Base-by-base conservation (phyloP, 768 basidiomycete genomes). In the Lentinus tigrinus region DNA sequence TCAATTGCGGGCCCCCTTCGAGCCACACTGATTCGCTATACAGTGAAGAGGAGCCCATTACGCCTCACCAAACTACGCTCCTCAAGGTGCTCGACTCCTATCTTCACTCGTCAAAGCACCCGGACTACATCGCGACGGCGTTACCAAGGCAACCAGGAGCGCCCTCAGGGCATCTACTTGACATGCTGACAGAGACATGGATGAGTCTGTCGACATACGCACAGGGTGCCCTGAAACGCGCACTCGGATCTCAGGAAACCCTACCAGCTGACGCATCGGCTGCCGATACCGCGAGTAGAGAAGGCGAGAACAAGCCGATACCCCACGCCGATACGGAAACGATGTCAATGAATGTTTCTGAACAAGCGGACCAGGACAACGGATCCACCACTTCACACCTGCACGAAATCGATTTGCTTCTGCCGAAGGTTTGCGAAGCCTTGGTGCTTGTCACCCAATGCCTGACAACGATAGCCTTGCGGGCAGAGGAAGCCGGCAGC, bases 81-180 rank as follows among this genome's bases (percentile, higher is more conserved):
- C 82, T 97, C 57, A 95, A 95, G 72, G 77, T 96, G 16, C 75
- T 95, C 13, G 95, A 96, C 69, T 89, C 92, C 1, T 88, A 91
- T 67, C 75, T 94, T 53, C 88, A 91, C 61, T 79, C 84, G 4
- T 51, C 58, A 8, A 19, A 47, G 21, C 48, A 31, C 5, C 52
- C 54, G 6, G 40, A 42, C 63, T 75, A 39, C 73, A 71, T 47
- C 71, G 59, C 31, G 31, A 11, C 11, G 31, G 6, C 75, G 19
- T 78, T 83, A 53, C 10, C 61, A 28, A 67, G 67, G 27, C 75
- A 75, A 52, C 74, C 47, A 84, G 63, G 77, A 76, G 52, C 81
- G 79, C 40, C 39, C 10, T 38, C 49, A 19, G 24, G 28, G 42
- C 44, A 34, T 9, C 85, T 91, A 75, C 73, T 61, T 17, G 52